A percentile compares a stretch with the other conserved stretches of the same genome.
Conservation (phyloP, 108 stramenopile genomes). For the Discostella stelligeroides region DNA sequence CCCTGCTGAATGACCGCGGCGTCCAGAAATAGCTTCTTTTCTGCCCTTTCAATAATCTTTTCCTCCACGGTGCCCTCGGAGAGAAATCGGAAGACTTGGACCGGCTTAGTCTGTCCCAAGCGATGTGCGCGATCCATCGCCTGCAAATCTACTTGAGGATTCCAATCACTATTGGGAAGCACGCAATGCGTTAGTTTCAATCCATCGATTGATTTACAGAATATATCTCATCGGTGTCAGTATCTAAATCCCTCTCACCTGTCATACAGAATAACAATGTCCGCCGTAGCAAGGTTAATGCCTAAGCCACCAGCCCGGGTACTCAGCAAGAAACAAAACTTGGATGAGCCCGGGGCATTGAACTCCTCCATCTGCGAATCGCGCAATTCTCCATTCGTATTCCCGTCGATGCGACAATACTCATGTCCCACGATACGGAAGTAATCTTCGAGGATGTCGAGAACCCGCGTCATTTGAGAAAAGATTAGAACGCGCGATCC, state of each 20-base stretch:
- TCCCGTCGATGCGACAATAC: constrained; percentile 98
- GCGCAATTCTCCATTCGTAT: constrained; percentile 91
- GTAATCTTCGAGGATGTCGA: constrained; percentile 98
- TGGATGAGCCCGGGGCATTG: constrained; percentile 88
- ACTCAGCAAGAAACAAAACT: constrained; percentile 96
- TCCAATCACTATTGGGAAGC: constrained; percentile 26
- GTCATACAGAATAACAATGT: constrained; percentile 98
- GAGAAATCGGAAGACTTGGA: constrained; percentile 97
- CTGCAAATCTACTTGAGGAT: constrained; percentile 93
- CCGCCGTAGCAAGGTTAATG: constrained; percentile 97
- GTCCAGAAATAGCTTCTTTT: constrained; percentile 98
- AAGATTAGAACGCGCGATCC: constrained; percentile 97
- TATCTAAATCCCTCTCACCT: constrained; percentile 26
- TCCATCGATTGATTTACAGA: background rate
- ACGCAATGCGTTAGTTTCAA: background rate
- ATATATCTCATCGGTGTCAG: background rate
- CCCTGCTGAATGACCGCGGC: constrained; percentile 99
- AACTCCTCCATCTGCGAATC: constrained; percentile 96
- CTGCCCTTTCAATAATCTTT: constrained; percentile 98
- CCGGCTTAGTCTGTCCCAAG: constrained; percentile 97
- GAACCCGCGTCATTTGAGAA: constrained; percentile 96
- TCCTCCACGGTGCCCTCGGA: constrained; percentile 96
- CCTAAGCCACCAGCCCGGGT: constrained; percentile 97
- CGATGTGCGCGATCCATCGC: constrained; percentile 97
- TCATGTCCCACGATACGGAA: constrained; percentile 76